Conservation (phyloP, 1,284 basidiomycete species). For the Sanghuangporus sanghuang region DNA sequence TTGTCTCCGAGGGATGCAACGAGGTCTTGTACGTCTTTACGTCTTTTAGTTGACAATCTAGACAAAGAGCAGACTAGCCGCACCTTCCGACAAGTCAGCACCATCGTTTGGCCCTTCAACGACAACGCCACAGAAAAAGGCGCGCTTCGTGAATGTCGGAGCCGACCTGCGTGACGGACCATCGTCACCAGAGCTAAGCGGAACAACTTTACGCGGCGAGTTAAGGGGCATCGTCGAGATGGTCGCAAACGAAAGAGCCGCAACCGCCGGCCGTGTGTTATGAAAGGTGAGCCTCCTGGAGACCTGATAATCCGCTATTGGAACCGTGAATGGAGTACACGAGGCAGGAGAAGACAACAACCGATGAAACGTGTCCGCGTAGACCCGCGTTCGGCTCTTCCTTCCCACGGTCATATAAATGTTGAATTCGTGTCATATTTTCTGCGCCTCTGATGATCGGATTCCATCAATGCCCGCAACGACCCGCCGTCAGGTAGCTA, state of each 20-base stretch:
- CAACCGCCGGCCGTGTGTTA: constrained; percentile 6
- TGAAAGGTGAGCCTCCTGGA: not conserved
- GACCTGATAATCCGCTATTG: not conserved
- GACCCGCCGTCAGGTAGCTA: not conserved
- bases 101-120: constrained; percentile 72
- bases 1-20: constrained; percentile 65
- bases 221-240: constrained; percentile 34
- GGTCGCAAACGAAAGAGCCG: not conserved
- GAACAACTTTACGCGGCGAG: constrained; percentile 68
- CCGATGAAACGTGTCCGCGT: constrained; percentile 1
- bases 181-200: constrained; percentile 62
- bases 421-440: not conserved
- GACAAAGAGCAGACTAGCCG: not conserved
- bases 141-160: constrained; percentile 56
- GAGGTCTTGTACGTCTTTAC: constrained; percentile 70
- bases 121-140: constrained; percentile 77
- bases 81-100: constrained; percentile 63
- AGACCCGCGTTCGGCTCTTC: not conserved
- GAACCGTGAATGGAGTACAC: not conserved
- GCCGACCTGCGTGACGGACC: constrained; percentile 33
- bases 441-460: not conserved
- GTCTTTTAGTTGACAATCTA: not conserved
- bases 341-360: not conserved
- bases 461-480: not conserved
- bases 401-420: not conserved